Percentiles rank a stretch among this genome's conserved stretches.
phyloP scores from a whole-genome alignment of 2,329 filamentous ascomycete species.

The Lecanicillium sp. region DNA sequence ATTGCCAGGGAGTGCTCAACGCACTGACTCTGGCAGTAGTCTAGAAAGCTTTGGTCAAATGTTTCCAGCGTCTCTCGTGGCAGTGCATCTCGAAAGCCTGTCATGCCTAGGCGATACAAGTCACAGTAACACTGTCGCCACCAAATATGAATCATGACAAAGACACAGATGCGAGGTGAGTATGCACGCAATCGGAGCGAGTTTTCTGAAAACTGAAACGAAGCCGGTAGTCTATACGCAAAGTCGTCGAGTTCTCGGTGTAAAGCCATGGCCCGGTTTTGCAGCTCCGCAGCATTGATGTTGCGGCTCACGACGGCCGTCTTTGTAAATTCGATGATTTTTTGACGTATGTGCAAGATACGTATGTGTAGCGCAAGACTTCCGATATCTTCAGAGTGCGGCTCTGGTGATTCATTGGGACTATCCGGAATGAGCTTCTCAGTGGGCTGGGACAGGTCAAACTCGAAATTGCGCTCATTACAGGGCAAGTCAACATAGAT shows the following conservation, averaged over 20 bases:
- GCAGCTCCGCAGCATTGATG: constrained; percentile 35
- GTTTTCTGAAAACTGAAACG: constrained; percentile 50
- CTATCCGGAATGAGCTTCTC: constrained; percentile 39
- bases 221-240: constrained; percentile 43
- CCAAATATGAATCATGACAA: constrained; percentile 53
- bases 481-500: constrained; percentile 35
- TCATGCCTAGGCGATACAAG: constrained; percentile 45
- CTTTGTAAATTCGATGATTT: constrained; percentile 47
- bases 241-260: constrained; percentile 45
- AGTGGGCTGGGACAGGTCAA: constrained; percentile 47
- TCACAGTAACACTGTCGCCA: constrained; percentile 53
- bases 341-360: constrained; percentile 46
- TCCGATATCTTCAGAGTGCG: constrained; percentile 42
- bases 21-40: constrained; percentile 41
- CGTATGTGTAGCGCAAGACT: constrained; percentile 50
- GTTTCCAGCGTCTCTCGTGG: constrained; percentile 34
- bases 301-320: constrained; percentile 27
- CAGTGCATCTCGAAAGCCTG: constrained; percentile 43
- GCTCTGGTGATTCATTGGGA: constrained; percentile 31
- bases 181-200: constrained; percentile 49
- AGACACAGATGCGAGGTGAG: constrained; percentile 48
- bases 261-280: constrained; percentile 34
- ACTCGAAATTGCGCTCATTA: constrained; percentile 42
- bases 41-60: constrained; percentile 40
- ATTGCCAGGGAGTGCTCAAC: constrained; percentile 48